Percentiles rank a stretch among this genome's conserved stretches.
Evolutionary conservation across 2,329 filamentous ascomycete genomes (phyloP).

Genomic region (Xylariaceae sp.): DNA sequence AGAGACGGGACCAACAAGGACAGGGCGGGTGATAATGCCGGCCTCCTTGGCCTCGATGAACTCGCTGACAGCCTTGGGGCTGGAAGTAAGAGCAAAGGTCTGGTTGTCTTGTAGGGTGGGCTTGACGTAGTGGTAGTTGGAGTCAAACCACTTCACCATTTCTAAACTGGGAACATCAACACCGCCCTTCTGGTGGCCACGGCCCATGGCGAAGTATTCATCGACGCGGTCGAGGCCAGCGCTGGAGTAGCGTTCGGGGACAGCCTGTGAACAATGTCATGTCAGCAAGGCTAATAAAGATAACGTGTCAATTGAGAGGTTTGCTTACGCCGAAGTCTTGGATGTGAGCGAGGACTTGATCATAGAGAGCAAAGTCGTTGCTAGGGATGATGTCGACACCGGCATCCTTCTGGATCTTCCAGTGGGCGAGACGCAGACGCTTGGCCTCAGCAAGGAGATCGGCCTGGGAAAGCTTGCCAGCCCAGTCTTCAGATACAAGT

Average conservation of each 20-base stretch:
- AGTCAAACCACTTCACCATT: slow-evolving; percentile 99
- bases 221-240: slow-evolving; percentile 87
- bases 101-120: slow-evolving; percentile 97
- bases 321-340: slow-evolving; percentile 89
- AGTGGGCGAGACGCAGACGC: slow-evolving; percentile 94
- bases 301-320: background rate
- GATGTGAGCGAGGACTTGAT: slow-evolving; percentile 97
- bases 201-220: slow-evolving; percentile 99
- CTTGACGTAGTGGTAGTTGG: slow-evolving; percentile 99
- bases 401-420: slow-evolving; percentile 99
- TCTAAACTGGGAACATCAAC: slow-evolving; percentile 93
- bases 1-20: slow-evolving; percentile 93
- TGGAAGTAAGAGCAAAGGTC: slow-evolving; percentile 85
- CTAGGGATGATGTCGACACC: slow-evolving; percentile 97
- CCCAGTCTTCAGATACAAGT: slow-evolving; percentile 67
- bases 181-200: slow-evolving; percentile 94
- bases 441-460: slow-evolving; percentile 95
- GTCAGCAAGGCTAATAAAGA: slow-evolving; percentile 28
- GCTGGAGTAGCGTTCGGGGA: slow-evolving; percentile 92
- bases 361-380: slow-evolving; percentile 99
- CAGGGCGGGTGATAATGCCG: slow-evolving; percentile 89
- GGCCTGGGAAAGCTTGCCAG: slow-evolving; percentile 88
- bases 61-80: slow-evolving; percentile 92
- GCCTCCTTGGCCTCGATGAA: slow-evolving; percentile 98
- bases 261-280: slow-evolving; percentile 62